Evolutionary conservation across 2,329 filamentous ascomycete species (phyloP).

Genomic region (Sporothrix luriei): DNA sequence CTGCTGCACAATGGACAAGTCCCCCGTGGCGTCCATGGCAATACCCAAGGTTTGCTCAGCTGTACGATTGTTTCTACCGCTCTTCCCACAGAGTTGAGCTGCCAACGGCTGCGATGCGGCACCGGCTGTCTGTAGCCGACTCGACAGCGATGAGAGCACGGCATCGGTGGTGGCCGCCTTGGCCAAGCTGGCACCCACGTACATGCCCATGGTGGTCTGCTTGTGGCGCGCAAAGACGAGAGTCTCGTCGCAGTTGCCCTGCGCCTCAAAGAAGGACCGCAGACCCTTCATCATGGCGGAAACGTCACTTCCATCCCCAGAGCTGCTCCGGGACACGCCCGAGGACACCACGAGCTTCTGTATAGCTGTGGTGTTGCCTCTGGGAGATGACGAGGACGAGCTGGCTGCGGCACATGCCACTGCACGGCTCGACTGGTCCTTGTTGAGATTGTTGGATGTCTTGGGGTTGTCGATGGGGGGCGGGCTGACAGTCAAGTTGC

Average conservation of each 20-base stretch:
- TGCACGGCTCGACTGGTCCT: background rate
- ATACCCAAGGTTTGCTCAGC: background rate
- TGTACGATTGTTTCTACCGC: background rate
- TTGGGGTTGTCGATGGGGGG: conserved; percentile 12
- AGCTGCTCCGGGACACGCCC: conserved; percentile 2
- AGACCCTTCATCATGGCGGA: background rate
- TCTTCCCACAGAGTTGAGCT: background rate
- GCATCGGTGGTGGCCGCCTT: background rate
- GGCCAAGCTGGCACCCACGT: background rate
- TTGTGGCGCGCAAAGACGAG: background rate
- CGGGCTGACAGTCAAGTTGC: background rate
- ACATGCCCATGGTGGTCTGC: conserved; percentile 9
- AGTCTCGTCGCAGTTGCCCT: conserved; percentile 1
- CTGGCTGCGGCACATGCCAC: background rate
- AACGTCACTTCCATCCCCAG: background rate
- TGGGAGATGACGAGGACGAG: background rate
- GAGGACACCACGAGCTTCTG: conserved; percentile 15
- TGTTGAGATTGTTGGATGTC: background rate
- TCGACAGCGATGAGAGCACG: background rate
- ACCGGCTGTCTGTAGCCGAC: background rate
- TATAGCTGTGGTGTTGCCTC: conserved; percentile 17
- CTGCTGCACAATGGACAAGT: conserved; percentile 19
- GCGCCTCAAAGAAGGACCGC: background rate
- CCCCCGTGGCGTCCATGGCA: conserved; percentile 15
- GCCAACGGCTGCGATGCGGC: background rate